Conservation (phyloP, 2,329 filamentous ascomycete genomes). For the Shiraia bambusicola region DNA sequence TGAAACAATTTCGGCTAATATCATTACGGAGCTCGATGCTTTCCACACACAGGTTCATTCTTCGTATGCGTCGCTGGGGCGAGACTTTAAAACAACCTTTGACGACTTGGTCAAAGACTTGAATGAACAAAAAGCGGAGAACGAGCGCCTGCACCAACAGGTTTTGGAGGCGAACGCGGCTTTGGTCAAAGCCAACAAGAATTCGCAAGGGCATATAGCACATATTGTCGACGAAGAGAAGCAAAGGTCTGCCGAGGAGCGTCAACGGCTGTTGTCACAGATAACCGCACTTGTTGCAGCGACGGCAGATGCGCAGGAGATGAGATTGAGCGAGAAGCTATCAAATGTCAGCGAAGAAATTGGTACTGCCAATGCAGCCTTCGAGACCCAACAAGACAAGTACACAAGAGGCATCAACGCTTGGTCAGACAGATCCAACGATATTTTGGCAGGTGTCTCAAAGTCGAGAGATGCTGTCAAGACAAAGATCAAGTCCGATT, state of each 20-base stretch:
- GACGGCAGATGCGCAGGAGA: conserved; percentile 72
- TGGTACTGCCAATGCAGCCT: conserved; percentile 60
- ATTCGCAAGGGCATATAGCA: conserved; percentile 66
- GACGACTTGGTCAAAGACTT: conserved; percentile 77
- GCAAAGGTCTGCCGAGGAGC: conserved; percentile 69
- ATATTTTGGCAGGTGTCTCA: conserved; percentile 69
- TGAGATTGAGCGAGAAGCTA: conserved; percentile 66
- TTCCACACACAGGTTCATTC: conserved; percentile 80
- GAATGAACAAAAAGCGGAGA: conserved; percentile 73
- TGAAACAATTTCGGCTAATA: conserved; percentile 84
- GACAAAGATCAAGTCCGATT: conserved; percentile 80
- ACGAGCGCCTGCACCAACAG: conserved; percentile 69
- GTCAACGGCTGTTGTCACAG: conserved; percentile 71
- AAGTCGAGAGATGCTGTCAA: conserved; percentile 77
- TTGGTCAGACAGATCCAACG: conserved; percentile 70
- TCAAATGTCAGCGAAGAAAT: conserved; percentile 66
- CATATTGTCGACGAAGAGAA: conserved; percentile 75
- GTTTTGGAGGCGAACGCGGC: conserved; percentile 69
- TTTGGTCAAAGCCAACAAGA: conserved; percentile 67
- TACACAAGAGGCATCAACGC: conserved; percentile 72
- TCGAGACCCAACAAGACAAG: conserved; percentile 65
- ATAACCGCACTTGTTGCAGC: conserved; percentile 75
- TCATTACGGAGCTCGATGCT: conserved; percentile 78
- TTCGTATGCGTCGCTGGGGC: conserved; percentile 80
- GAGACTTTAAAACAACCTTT: conserved; percentile 83